phyloP scores from a whole-genome alignment of 805 yeast species.

The Maudiozyma barnettii region DNA sequence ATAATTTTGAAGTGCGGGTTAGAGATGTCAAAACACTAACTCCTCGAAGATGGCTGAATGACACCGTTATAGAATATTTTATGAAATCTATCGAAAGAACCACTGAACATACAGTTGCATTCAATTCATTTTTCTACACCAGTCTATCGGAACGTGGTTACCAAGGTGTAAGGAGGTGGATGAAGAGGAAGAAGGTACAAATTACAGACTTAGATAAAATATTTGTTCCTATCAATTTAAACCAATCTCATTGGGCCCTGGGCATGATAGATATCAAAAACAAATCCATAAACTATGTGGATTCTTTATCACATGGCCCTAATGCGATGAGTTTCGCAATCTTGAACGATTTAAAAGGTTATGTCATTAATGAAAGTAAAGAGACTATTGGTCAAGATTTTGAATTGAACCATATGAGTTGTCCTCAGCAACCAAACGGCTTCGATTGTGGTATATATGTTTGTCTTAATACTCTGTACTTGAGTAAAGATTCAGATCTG shows the following conservation, averaged over 20 bases:
- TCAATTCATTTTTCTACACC: constrained; percentile 83
- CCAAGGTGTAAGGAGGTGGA: constrained; percentile 74
- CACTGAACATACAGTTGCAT: constrained; percentile 46
- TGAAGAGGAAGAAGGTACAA: constrained; percentile 61
- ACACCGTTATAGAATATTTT: constrained; percentile 79
- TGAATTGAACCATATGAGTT: constrained; percentile 28
- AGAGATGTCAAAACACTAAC: constrained; percentile 64
- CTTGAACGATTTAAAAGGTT: constrained; percentile 43
- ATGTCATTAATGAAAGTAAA: constrained; percentile 59
- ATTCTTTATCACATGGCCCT: constrained; percentile 49
- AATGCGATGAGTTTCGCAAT: constrained; percentile 30
- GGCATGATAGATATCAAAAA: constrained; percentile 61
- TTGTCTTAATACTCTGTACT: constrained; percentile 61
- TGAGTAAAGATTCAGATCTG: constrained; percentile 43
- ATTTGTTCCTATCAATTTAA: constrained; percentile 77
- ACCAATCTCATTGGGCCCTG: constrained; percentile 85
- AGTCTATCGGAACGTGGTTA: constrained; percentile 67
- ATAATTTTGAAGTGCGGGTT: constrained; percentile 49
- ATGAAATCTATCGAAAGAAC: constrained; percentile 33
- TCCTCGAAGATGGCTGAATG: constrained; percentile 80
- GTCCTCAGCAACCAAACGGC: constrained; percentile 87
- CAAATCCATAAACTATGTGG: constrained; percentile 58
- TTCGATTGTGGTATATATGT: constrained; percentile 93
- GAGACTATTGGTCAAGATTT: constrained; percentile 30
- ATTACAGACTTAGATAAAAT: constrained; percentile 56